Evolutionary conservation across 768 basidiomycete species (phyloP).

Genomic region (Termitomyces sp.): DNA sequence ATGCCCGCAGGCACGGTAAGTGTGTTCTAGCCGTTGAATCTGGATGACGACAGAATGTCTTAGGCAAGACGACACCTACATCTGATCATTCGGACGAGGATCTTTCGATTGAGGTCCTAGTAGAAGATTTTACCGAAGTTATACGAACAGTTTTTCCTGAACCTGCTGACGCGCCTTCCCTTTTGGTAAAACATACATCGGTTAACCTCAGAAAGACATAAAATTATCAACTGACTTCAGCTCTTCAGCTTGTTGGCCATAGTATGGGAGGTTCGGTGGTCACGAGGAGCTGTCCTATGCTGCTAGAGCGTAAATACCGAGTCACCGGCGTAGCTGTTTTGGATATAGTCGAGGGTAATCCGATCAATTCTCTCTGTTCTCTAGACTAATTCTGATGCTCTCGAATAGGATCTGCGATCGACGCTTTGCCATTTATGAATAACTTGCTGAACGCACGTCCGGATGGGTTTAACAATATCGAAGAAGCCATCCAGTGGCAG

Average conservation of each 20-base stretch:
- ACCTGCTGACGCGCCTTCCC: slow-evolving; percentile 53
- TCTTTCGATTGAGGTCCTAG: slow-evolving; percentile 68
- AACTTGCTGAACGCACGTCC: slow-evolving; percentile 82
- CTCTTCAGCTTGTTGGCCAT: slow-evolving; percentile 76
- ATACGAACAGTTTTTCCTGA: slow-evolving; percentile 68
- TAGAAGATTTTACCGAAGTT: slow-evolving; percentile 69
- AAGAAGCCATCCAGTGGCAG: slow-evolving; percentile 96
- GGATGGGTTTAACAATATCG: slow-evolving; percentile 74
- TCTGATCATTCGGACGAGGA: slow-evolving; percentile 41
- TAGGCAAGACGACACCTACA: slow-evolving; percentile 62
- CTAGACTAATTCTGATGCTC: not conserved
- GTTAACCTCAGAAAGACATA: not conserved
- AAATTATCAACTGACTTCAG: not conserved
- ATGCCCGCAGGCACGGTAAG: slow-evolving; percentile 86
- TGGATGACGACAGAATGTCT: not conserved
- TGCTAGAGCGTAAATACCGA: slow-evolving; percentile 65
- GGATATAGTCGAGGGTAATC: slow-evolving; percentile 83
- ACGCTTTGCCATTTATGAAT: slow-evolving; percentile 92
- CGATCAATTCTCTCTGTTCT: not conserved
- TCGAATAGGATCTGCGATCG: slow-evolving; percentile 77
- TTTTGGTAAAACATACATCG: slow-evolving; percentile 52
- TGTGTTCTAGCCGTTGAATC: not conserved
- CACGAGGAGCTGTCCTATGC: slow-evolving; percentile 58
- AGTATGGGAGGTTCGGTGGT: slow-evolving; percentile 96
- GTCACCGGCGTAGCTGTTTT: slow-evolving; percentile 77